A percentile compares a stretch with the other conserved stretches of the same genome.
These are phyloP conservation scores for Aspergillus sp. DNA, from an alignment of 2,329 filamentous ascomycete genomes.

Conservation along the genomic window DNA sequence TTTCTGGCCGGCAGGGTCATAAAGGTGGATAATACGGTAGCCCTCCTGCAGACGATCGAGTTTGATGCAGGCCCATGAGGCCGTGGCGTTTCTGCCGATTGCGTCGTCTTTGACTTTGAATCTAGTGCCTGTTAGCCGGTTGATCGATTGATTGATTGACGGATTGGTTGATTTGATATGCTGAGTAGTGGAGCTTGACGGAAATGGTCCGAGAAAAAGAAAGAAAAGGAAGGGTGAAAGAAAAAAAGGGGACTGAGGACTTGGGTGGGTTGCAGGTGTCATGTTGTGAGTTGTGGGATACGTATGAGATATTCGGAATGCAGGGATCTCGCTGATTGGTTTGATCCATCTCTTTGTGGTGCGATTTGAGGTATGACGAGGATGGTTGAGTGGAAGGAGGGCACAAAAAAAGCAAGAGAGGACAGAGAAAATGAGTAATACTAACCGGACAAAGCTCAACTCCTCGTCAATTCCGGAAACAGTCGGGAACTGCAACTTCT, in stretches of 20 bases:
- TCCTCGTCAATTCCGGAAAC: conserved; percentile 58
- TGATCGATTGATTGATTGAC: not conserved
- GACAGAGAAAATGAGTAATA: conserved; percentile 12
- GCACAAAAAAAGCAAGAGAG: conserved; percentile 5
- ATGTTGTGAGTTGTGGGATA: no score
- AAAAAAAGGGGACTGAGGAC: no score
- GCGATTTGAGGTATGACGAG: no score
- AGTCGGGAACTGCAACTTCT: conserved; percentile 55
- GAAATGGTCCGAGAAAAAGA: no score
- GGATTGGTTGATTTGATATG: no score
- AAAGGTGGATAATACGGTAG: conserved; percentile 71
- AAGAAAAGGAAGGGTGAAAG: no score
- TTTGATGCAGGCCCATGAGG: conserved; percentile 84
- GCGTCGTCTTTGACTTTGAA: conserved; percentile 89
- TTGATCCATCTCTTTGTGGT: no score
- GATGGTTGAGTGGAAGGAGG: no score
- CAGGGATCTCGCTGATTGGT: no score
- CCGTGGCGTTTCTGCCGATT: conserved; percentile 69
- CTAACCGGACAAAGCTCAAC: conserved; percentile 69
- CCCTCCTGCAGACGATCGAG: conserved; percentile 75
- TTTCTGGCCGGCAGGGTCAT: conserved; percentile 62
- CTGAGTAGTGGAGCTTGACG: no score
- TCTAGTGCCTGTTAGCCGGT: conserved; percentile 30
- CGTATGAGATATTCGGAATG: no score
- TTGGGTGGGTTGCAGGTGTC: no score